A percentile compares a stretch with the other conserved stretches of the same genome.
These are phyloP conservation scores for Pseudocercospora ulei DNA, from an alignment of 2,329 filamentous ascomycete species.

Conservation along the genomic window DNA sequence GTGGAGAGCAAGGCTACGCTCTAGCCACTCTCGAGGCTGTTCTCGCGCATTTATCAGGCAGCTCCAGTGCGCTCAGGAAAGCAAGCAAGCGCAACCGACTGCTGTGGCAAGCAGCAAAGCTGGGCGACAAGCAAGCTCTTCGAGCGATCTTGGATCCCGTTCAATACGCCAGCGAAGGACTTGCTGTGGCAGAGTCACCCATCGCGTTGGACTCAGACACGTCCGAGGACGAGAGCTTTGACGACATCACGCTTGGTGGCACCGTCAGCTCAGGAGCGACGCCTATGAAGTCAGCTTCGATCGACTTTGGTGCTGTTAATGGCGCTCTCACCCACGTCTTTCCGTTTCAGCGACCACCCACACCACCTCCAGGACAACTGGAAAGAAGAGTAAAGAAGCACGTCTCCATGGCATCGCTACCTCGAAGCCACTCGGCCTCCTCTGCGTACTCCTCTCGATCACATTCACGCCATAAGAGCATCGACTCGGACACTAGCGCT, in stretches of 20 bases:
- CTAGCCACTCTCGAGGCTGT: slow-evolving; percentile 94
- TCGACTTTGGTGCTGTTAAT: slow-evolving; percentile 32
- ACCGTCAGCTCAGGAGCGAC: slow-evolving; percentile 3
- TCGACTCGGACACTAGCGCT: slow-evolving; percentile 58
- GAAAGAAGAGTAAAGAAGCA: slow-evolving; percentile 56
- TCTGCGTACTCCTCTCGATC: slow-evolving; percentile 65
- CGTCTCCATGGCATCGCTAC: slow-evolving; percentile 70
- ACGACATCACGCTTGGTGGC: slow-evolving; percentile 17
- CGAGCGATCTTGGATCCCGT: slow-evolving; percentile 66
- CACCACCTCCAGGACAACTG: slow-evolving; percentile 38
- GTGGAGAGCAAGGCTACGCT: slow-evolving; percentile 89
- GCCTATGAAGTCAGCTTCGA: slow-evolving; percentile 1
- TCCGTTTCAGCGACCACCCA: slow-evolving; percentile 63
- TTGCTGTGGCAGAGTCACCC: slow-evolving; percentile 18
- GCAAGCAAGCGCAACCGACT: slow-evolving; percentile 78
- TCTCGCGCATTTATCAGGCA: slow-evolving; percentile 71
- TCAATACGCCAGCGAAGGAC: slow-evolving; percentile 15
- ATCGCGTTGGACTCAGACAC: slow-evolving; percentile 12
- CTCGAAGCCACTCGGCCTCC: slow-evolving; percentile 71
- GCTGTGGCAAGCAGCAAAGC: slow-evolving; percentile 75
- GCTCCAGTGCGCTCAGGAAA: slow-evolving; percentile 69
- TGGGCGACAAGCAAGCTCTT: slow-evolving; percentile 66
- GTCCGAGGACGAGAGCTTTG: slow-evolving; percentile 20
- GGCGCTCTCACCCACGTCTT: slow-evolving; percentile 70
- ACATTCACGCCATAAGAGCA: slow-evolving; percentile 66